These are phyloP conservation scores for Avena atlantica DNA, from an alignment of 176 grass and related monocot genomes.

Conservation along the genomic window DNA sequence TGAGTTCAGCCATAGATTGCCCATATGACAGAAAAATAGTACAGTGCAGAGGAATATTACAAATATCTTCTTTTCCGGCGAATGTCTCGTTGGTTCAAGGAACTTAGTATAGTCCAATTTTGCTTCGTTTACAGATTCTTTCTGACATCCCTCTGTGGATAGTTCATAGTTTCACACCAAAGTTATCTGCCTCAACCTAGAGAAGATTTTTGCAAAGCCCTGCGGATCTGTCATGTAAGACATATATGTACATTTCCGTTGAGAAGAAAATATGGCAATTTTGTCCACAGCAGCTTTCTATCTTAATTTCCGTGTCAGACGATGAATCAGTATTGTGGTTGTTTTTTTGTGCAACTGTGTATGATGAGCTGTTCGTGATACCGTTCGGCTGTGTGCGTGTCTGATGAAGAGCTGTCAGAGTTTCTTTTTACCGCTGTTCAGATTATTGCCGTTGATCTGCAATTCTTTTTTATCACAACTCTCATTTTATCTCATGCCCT, in stretches of 20 bases:
- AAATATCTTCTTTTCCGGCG: neutral
- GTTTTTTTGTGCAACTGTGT: neutral
- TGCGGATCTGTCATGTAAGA: neutral
- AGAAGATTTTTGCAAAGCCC: neutral
- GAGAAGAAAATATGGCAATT: neutral
- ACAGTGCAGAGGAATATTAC: conserved; percentile 38
- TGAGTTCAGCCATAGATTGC: conserved; percentile 27
- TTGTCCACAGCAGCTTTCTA: neutral
- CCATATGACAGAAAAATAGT: conserved; percentile 19
- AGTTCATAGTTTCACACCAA: conserved; percentile 37
- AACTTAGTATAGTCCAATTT: conserved; percentile 51
- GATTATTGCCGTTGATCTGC: neutral
- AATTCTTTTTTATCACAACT: neutral
- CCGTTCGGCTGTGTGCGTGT: neutral
- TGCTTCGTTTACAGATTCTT: conserved; percentile 24
- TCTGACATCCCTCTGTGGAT: conserved; percentile 39
- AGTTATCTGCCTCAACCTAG: conserved; percentile 20
- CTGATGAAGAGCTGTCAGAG: neutral
- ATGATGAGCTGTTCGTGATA: neutral
- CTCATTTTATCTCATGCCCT: neutral
- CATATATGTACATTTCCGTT: conserved; percentile 39
- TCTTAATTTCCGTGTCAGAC: neutral
- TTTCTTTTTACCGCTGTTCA: neutral
- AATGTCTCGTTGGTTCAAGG: conserved; percentile 16
- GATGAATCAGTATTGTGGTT: neutral